A percentile compares a stretch with the other conserved stretches of the same genome.
Conservation (phyloP, 441 rosid species). For the Heliophila coronopifolia region DNA sequence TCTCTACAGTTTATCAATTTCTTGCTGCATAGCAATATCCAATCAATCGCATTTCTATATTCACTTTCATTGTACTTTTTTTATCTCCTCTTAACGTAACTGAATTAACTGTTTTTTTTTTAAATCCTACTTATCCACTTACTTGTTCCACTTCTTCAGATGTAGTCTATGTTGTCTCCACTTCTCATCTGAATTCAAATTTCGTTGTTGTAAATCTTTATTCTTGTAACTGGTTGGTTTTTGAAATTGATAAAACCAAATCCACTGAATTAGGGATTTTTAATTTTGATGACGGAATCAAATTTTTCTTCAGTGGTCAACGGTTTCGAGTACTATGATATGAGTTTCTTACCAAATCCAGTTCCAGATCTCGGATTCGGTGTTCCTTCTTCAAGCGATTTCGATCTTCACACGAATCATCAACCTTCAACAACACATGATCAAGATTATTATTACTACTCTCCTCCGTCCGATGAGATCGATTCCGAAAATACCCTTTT, state of each 20-base stretch:
- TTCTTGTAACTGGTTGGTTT: neutral
- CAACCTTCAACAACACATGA: conserved; percentile 28
- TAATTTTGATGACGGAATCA: conserved; percentile 18
- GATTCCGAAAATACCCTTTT: conserved; percentile 24
- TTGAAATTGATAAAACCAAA: neutral
- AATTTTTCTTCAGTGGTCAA: conserved; percentile 15
- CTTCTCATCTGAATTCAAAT: neutral
- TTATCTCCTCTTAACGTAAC: too few species aligned
- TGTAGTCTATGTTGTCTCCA: conserved; percentile 3
- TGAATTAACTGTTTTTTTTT: too few species aligned
- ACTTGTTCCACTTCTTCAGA: conserved; percentile 3
- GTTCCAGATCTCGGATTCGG: conserved; percentile 18
- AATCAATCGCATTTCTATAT: neutral
- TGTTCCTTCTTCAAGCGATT: conserved; percentile 26
- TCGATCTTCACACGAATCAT: conserved; percentile 12
- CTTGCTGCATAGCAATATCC: conserved; percentile 4
- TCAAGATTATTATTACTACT: conserved; percentile 16
- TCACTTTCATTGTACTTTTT: neutral
- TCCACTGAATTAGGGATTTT: neutral
- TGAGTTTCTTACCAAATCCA: conserved; percentile 16
- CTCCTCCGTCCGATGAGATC: conserved; percentile 20
- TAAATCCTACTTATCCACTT: conserved; percentile 5
- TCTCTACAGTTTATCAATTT: neutral
- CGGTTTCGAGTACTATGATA: conserved; percentile 30
- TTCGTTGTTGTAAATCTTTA: neutral